Percentiles rank a stretch among this genome's conserved stretches.
These are phyloP conservation scores for Trichophyton simii DNA, from an alignment of 2,329 filamentous ascomycete species.

Conservation along the genomic window DNA sequence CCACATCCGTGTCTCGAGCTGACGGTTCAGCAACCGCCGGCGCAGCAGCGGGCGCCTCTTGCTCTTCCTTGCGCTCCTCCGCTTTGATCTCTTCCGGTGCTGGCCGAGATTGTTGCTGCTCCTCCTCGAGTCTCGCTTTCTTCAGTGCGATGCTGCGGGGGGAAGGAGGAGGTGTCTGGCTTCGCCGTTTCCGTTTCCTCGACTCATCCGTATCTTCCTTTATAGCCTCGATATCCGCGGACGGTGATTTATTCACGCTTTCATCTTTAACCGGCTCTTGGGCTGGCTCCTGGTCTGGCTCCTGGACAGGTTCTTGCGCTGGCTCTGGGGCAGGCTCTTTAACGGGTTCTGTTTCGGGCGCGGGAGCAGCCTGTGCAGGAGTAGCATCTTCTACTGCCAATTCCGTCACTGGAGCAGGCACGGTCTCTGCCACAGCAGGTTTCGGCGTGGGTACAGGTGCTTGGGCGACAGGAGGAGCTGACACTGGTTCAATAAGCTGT, in stretches of 20 bases:
- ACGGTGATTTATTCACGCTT: conserved; percentile 12
- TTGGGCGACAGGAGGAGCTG: not conserved
- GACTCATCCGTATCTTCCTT: conserved; percentile 39
- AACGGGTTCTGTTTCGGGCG: conserved; percentile 16
- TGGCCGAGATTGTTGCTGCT: conserved; percentile 13
- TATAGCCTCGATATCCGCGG: conserved; percentile 19
- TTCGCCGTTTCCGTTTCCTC: conserved; percentile 56
- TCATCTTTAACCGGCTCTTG: conserved; percentile 17
- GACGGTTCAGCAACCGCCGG: not conserved
- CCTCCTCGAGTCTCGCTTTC: conserved; percentile 37
- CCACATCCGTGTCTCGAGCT: not conserved
- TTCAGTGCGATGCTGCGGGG: conserved; percentile 44
- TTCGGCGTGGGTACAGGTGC: conserved; percentile 5
- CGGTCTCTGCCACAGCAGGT: conserved; percentile 16
- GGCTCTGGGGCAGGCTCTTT: conserved; percentile 12
- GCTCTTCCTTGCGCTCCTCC: not conserved
- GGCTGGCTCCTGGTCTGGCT: conserved; percentile 14
- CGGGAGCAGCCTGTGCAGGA: conserved; percentile 15
- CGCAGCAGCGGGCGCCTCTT: not conserved
- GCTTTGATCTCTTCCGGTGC: not conserved
- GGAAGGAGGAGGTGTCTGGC: conserved; percentile 47
- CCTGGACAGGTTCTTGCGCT: conserved; percentile 16
- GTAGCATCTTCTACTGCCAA: conserved; percentile 7
- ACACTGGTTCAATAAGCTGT: conserved; percentile 5
- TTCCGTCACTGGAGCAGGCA: conserved; percentile 8